Percentiles rank a stretch among this genome's conserved stretches.
Conservation (phyloP, 2,329 filamentous ascomycete species). For the Lachnellula hyalina region DNA sequence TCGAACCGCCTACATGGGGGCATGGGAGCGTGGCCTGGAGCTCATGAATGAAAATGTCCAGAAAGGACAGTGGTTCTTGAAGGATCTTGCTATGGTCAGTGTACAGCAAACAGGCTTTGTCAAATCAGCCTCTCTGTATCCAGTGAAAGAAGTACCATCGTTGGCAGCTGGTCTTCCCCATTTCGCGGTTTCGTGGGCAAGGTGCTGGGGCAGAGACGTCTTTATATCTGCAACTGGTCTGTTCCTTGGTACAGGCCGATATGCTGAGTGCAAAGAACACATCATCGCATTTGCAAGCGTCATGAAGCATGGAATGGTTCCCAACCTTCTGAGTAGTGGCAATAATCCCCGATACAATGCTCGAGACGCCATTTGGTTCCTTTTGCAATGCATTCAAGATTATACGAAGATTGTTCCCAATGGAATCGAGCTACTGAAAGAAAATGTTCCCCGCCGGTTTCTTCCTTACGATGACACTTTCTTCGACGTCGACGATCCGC, state of each 20-base stretch:
- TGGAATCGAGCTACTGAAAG: constrained; percentile 66
- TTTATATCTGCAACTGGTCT: constrained; percentile 93
- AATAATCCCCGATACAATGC: constrained; percentile 90
- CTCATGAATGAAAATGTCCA: constrained; percentile 74
- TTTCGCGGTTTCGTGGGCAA: constrained; percentile 88
- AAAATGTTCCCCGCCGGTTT: constrained; percentile 78
- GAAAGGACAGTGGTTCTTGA: constrained; percentile 81
- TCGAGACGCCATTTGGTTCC: constrained; percentile 96
- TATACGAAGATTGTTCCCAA: constrained; percentile 78
- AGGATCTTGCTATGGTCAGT: constrained; percentile 85
- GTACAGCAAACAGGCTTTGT: constrained; percentile 86
- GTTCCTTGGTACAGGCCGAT: constrained; percentile 85
- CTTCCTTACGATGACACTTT: constrained; percentile 93
- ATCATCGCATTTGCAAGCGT: constrained; percentile 94
- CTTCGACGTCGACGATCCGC: constrained; percentile 74
- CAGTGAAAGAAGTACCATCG: constrained; percentile 75
- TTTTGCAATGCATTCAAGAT: constrained; percentile 92
- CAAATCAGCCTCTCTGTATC: constrained; percentile 86
- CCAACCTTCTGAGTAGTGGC: constrained; percentile 84
- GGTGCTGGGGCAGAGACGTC: constrained; percentile 95
- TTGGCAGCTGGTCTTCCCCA: constrained; percentile 91
- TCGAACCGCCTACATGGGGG: constrained; percentile 80
- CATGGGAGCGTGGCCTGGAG: constrained; percentile 70
- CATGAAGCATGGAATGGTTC: constrained; percentile 97
- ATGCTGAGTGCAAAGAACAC: constrained; percentile 84